Conservation (phyloP, 495 filamentous ascomycete species). For the Immersiella caudata region DNA sequence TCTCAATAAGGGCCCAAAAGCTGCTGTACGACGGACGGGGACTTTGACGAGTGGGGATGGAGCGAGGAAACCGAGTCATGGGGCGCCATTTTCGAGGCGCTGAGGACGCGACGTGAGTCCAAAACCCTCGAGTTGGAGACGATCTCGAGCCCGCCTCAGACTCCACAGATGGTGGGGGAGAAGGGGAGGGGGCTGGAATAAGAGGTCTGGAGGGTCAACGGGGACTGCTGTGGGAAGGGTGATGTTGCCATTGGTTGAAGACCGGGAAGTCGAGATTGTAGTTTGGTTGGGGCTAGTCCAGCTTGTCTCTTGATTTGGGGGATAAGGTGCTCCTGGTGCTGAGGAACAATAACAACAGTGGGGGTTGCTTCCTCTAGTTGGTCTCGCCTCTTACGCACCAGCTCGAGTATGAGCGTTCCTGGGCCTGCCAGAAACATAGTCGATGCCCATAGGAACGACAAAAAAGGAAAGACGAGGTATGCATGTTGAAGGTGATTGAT, state of each 20-base stretch:
- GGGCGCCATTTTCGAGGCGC: background rate
- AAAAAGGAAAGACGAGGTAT: too few species aligned
- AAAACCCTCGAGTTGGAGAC: background rate
- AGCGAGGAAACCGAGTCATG: background rate
- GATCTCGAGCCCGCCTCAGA: background rate
- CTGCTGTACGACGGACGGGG: background rate
- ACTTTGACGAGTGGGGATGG: background rate
- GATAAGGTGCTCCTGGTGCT: too few species aligned
- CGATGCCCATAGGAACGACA: background rate
- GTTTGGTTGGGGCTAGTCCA: too few species aligned
- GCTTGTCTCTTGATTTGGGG: too few species aligned
- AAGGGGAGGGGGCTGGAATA: background rate
- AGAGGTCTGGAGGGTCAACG: background rate
- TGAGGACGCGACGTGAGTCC: background rate
- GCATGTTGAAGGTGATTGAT: background rate
- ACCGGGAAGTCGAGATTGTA: too few species aligned
- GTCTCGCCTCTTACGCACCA: background rate
- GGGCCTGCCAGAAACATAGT: constrained; percentile 3
- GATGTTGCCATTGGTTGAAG: background rate
- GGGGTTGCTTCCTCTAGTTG: background rate
- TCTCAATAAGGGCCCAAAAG: background rate
- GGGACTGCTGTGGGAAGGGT: background rate
- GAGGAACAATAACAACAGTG: background rate
- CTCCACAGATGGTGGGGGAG: background rate
- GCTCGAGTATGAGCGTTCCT: background rate